Conservation (phyloP, 2,329 filamentous ascomycete species). For the Colletotrichum liriopes region DNA sequence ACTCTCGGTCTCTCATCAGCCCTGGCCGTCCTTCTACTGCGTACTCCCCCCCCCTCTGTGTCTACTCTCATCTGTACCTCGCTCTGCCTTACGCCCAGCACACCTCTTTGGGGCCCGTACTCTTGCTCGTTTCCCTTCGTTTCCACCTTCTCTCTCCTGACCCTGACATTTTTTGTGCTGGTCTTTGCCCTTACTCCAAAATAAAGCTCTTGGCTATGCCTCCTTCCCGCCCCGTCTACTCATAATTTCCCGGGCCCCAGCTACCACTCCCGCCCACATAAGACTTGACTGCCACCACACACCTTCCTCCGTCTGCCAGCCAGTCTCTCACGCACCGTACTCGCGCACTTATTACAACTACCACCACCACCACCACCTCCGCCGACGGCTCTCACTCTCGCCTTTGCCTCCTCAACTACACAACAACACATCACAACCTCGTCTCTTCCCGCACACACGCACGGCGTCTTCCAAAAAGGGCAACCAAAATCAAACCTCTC, state of each 20-base stretch:
- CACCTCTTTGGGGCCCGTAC: constrained; percentile 27
- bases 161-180: constrained; percentile 39
- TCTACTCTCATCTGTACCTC: constrained; percentile 6
- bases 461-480: constrained; percentile 4
- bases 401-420: constrained; percentile 26
- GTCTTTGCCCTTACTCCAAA: constrained; percentile 42
- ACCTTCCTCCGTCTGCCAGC: constrained; percentile 23
- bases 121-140: constrained; percentile 42
- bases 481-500: background rate
- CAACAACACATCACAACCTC: constrained; percentile 18
- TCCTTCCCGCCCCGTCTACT: constrained; percentile 43
- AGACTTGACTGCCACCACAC: constrained; percentile 41
- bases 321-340: constrained; percentile 32
- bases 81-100: constrained; percentile 17
- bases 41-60: constrained; percentile 4
- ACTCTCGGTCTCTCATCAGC: constrained; percentile 1
- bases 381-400: constrained; percentile 10
- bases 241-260: constrained; percentile 42
- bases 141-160: constrained; percentile 41
- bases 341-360: constrained; percentile 6
- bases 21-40: constrained; percentile 19
- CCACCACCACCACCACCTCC: background rate
- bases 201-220: constrained; percentile 43
- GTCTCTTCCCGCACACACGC: constrained; percentile 1
- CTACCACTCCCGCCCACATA: constrained; percentile 43